Evolutionary conservation across 495 filamentous ascomycete genomes (phyloP).

Genomic region (Aspergillus homomorphus): DNA sequence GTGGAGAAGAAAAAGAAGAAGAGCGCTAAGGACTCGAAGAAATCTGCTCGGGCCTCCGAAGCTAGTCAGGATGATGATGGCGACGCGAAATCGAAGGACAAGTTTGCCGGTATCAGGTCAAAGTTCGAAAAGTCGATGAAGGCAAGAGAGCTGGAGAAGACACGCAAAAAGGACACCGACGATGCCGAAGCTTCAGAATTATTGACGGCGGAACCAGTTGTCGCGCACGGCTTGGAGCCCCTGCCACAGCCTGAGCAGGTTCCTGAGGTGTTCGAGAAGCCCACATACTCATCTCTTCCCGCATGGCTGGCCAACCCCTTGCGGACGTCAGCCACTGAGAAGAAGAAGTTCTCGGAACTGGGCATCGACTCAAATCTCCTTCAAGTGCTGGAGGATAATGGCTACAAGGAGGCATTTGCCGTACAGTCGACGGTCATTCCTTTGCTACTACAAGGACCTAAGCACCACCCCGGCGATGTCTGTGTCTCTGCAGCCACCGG

Average conservation of each 20-base stretch:
- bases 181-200: constrained; percentile 22
- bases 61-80: constrained; percentile 9
- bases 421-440: constrained; percentile 82
- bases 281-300: constrained; percentile 48
- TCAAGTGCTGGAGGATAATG: constrained; percentile 59
- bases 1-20: constrained; percentile 15
- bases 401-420: constrained; percentile 74
- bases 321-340: constrained; percentile 55
- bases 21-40: constrained; percentile 4
- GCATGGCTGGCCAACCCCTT: constrained; percentile 75
- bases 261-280: constrained; percentile 46
- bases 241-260: constrained; percentile 71
- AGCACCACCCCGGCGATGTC: constrained; percentile 65
- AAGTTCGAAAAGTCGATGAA: constrained; percentile 47
- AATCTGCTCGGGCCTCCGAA: neutral
- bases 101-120: constrained; percentile 42
- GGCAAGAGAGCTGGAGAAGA: constrained; percentile 29
- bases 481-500: constrained; percentile 88
- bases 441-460: constrained; percentile 60
- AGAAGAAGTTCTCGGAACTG: constrained; percentile 59
- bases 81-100: constrained; percentile 27
- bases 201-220: constrained; percentile 34
- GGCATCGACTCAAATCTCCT: constrained; percentile 54
- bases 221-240: constrained; percentile 67
- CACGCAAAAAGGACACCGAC: constrained; percentile 22